A percentile compares a stretch with the other conserved stretches of the same genome.
phyloP scores from a whole-genome alignment of 257 asterid species.

The Nicotiana knightiana region DNA sequence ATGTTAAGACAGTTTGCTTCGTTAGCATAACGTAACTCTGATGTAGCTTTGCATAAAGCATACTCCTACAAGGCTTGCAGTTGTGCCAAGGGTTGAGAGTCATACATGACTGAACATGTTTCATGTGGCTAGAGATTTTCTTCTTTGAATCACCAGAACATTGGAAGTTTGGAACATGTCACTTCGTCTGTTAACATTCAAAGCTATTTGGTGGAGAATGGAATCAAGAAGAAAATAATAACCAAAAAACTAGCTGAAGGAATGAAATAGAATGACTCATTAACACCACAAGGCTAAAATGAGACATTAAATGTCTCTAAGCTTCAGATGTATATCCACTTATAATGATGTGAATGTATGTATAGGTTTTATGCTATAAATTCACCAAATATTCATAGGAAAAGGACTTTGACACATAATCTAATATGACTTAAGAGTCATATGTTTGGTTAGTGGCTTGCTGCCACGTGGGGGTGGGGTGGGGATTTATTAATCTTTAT shows the following conservation, averaged over 20 bases:
- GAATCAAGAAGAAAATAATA: too few species aligned
- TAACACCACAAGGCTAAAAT: too few species aligned
- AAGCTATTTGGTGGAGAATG: background rate
- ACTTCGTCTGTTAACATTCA: background rate
- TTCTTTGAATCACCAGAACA: background rate
- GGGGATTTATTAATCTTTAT: too few species aligned
- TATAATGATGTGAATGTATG: background rate
- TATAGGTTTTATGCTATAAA: background rate
- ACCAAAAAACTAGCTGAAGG: too few species aligned
- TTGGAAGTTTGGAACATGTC: background rate
- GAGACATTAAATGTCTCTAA: too few species aligned
- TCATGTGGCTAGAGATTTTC: background rate
- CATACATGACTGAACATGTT: background rate
- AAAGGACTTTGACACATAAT: too few species aligned
- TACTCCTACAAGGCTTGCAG: background rate
- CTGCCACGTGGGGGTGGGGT: too few species aligned
- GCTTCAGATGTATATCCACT: too few species aligned
- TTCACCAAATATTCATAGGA: background rate
- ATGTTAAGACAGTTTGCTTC: background rate
- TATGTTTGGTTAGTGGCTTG: too few species aligned
- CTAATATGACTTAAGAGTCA: too few species aligned
- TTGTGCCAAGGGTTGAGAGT: background rate
- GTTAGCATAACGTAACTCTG: background rate
- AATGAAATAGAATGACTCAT: too few species aligned
- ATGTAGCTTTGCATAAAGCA: background rate